Evolutionary conservation across 306 rosid genomes (phyloP).

Genomic region (Dalbergia cochinchinensis): DNA sequence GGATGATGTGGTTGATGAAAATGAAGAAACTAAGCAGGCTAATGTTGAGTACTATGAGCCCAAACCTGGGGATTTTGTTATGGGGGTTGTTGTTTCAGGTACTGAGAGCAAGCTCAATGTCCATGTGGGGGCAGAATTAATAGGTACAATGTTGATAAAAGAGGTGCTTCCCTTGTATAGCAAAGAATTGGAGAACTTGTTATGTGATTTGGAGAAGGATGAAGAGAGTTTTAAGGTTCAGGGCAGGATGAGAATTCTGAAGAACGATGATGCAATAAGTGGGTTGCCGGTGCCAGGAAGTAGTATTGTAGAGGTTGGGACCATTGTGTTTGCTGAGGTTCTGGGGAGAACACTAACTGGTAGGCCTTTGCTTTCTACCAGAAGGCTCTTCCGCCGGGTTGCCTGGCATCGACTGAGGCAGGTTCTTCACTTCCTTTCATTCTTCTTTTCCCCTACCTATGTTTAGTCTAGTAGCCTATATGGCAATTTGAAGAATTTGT

Average conservation of each 20-base stretch:
- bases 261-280: constrained; percentile 59
- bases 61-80: constrained; percentile 83
- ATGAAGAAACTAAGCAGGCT: constrained; percentile 53
- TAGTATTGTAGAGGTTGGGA: constrained; percentile 75
- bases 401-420: constrained; percentile 97
- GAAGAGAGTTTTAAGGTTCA: constrained; percentile 54
- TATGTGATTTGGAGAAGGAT: constrained; percentile 61
- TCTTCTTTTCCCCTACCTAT: constrained; percentile 1
- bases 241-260: constrained; percentile 79
- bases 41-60: constrained; percentile 75
- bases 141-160: constrained; percentile 86
- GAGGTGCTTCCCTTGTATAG: constrained; percentile 84
- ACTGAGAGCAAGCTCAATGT: constrained; percentile 81
- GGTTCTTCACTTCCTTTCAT: constrained; percentile 68
- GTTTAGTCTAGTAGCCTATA: constrained; percentile 13
- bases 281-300: constrained; percentile 50
- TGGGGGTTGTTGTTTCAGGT: constrained; percentile 85
- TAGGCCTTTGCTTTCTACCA: constrained; percentile 81
- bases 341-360: constrained; percentile 86
- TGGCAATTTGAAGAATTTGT: constrained; percentile 25
- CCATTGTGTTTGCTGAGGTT: constrained; percentile 87
- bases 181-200: constrained; percentile 73
- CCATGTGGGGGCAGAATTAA: constrained; percentile 75
- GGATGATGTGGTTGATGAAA: constrained; percentile 37
- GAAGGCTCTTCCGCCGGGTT: constrained; percentile 77